These are phyloP conservation scores for Neurospora discreta DNA, from an alignment of 495 filamentous ascomycete genomes.

Conservation along the genomic window DNA sequence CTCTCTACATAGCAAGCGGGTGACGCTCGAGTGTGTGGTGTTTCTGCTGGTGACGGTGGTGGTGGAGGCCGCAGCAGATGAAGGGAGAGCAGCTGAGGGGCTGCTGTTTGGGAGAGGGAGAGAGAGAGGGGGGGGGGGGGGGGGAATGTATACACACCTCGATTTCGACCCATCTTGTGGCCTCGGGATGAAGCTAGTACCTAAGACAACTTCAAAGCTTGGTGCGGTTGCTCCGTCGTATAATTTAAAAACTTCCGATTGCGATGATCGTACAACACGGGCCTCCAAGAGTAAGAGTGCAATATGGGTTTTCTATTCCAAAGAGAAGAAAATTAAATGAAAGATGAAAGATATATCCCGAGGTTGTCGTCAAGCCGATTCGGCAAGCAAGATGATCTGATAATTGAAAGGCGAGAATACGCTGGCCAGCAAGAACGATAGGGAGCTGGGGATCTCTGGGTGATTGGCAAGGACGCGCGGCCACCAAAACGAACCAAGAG, in stretches of 20 bases:
- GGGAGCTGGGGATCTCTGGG: background rate
- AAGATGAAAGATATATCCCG: background rate
- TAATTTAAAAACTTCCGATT: background rate
- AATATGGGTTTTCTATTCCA: background rate
- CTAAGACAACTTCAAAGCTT: background rate
- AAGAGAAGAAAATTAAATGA: too few species aligned
- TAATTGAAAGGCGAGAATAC: background rate
- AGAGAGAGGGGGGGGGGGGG: too few species aligned
- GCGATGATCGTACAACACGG: background rate
- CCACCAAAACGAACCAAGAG: background rate
- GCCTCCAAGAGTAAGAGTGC: background rate
- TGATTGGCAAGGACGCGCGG: background rate
- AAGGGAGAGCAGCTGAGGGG: background rate
- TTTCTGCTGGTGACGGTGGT: background rate
- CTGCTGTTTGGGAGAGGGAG: background rate
- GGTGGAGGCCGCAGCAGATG: background rate
- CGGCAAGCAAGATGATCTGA: background rate
- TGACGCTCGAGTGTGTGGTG: background rate
- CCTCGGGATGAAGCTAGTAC: background rate
- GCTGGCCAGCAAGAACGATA: background rate
- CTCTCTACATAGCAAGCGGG: background rate
- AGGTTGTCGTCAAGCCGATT: background rate
- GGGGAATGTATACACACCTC: constrained; percentile 31
- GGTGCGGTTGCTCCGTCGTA: background rate
- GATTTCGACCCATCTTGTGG: constrained; percentile 32